phyloP scores from a whole-genome alignment of 2,329 filamentous ascomycete genomes.

The Dissoconium aciculare region DNA sequence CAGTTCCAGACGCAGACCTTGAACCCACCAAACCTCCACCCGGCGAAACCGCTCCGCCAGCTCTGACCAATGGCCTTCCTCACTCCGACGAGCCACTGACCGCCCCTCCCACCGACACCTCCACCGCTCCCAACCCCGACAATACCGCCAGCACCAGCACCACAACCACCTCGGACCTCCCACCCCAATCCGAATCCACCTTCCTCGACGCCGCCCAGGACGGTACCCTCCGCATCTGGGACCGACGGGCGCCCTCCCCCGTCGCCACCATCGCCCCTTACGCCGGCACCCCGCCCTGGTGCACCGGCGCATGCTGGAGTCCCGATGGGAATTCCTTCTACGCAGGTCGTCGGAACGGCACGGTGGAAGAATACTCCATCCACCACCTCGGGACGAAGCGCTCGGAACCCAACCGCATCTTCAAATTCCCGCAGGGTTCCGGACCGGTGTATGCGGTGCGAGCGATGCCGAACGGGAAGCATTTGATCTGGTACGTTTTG shows the following conservation, averaged over 20 bases:
- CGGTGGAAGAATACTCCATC: slow-evolving; percentile 85
- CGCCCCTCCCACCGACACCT: slow-evolving; percentile 21
- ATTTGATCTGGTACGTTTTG: slow-evolving; percentile 69
- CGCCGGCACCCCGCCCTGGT: slow-evolving; percentile 78
- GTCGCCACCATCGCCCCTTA: slow-evolving; percentile 64
- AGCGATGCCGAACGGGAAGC: slow-evolving; percentile 82
- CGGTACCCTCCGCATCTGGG: slow-evolving; percentile 85
- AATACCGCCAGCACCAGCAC: slow-evolving; percentile 6
- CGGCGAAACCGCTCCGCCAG: background rate
- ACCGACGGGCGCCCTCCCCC: slow-evolving; percentile 59
- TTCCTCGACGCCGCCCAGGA: slow-evolving; percentile 84
- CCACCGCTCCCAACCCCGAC: slow-evolving; percentile 20
- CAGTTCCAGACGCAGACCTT: background rate
- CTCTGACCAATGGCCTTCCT: slow-evolving; percentile 35
- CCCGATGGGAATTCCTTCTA: slow-evolving; percentile 93
- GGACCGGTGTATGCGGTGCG: slow-evolving; percentile 77
- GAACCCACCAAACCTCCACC: background rate
- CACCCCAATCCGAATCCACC: slow-evolving; percentile 51
- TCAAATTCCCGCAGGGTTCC: slow-evolving; percentile 80
- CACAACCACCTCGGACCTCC: slow-evolving; percentile 21
- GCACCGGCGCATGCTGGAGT: slow-evolving; percentile 93
- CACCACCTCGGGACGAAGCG: slow-evolving; percentile 49
- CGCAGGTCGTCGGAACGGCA: slow-evolving; percentile 75
- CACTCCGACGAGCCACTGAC: slow-evolving; percentile 34
- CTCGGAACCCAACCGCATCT: slow-evolving; percentile 58